Evolutionary conservation across 495 filamentous ascomycete genomes (phyloP).

Genomic region (Tuber magnatum): DNA sequence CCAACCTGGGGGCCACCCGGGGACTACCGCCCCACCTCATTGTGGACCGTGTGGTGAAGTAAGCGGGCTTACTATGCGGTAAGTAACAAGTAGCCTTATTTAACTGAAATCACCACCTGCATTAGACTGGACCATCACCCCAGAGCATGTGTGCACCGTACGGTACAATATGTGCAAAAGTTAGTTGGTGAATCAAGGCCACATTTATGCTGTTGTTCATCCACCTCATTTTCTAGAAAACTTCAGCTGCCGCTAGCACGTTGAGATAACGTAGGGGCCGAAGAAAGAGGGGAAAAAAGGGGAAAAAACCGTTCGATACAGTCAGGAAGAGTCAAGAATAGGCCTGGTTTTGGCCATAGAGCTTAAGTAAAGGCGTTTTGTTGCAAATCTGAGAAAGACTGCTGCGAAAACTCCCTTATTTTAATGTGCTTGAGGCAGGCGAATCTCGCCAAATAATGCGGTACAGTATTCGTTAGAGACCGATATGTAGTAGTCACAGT

Average conservation of each 20-base stretch:
- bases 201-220: neutral
- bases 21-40: neutral
- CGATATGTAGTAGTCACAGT: neutral
- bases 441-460: too few species aligned
- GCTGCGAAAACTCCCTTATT: too few species aligned
- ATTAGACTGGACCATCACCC: neutral
- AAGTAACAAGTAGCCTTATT: neutral
- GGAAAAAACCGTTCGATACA: too few species aligned
- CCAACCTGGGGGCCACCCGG: neutral
- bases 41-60: neutral
- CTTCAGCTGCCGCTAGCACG: too few species aligned
- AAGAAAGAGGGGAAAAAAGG: too few species aligned
- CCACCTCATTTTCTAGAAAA: too few species aligned
- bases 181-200: neutral
- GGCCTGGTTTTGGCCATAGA: too few species aligned
- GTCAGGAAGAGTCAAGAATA: too few species aligned
- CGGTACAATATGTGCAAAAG: neutral
- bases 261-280: too few species aligned
- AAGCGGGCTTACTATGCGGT: neutral
- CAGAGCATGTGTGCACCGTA: neutral
- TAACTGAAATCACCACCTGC: neutral
- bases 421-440: too few species aligned
- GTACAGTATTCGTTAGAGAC: neutral
- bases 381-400: too few species aligned
- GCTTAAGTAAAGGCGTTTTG: too few species aligned